phyloP scores from a whole-genome alignment of 306 rosid species.

The Begonia peltatifolia region DNA sequence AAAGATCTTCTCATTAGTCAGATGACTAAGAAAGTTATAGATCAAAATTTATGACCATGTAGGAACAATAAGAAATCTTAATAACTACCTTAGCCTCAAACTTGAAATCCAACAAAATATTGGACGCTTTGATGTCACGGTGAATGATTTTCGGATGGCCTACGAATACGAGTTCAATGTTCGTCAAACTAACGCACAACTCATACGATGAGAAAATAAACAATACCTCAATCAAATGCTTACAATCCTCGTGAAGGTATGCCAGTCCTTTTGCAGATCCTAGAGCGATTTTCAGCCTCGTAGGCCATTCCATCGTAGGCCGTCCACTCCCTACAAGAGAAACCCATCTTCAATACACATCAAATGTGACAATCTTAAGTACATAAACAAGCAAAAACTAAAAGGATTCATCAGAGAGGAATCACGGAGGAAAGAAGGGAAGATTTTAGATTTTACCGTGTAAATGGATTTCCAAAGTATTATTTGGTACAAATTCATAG shows the following conservation, averaged over 20 bases:
- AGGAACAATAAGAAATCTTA: background rate
- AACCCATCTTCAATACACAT: no score
- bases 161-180: constrained; percentile 12
- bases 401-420: no score
- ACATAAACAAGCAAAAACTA: no score
- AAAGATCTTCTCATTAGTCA: no score
- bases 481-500: constrained; percentile 82
- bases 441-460: constrained; percentile 37
- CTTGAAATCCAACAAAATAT: constrained; percentile 81
- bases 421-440: no score
- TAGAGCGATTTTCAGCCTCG: constrained; percentile 60
- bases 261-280: constrained; percentile 96
- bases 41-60: no score
- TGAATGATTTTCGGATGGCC: constrained; percentile 98
- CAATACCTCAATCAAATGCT: constrained; percentile 13
- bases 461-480: constrained; percentile 82
- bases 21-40: no score
- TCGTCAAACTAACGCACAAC: background rate
- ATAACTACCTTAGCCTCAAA: constrained; percentile 67
- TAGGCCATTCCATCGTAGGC: constrained; percentile 86
- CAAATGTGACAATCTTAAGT: no score
- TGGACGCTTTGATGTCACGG: constrained; percentile 83
- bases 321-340: constrained; percentile 31
- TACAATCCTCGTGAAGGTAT: constrained; percentile 96
- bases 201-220: background rate